A percentile compares a stretch with the other conserved stretches of the same genome.
Evolutionary conservation across 2,329 filamentous ascomycete genomes (phyloP).

Genomic region (Aureobasidium sp.): DNA sequence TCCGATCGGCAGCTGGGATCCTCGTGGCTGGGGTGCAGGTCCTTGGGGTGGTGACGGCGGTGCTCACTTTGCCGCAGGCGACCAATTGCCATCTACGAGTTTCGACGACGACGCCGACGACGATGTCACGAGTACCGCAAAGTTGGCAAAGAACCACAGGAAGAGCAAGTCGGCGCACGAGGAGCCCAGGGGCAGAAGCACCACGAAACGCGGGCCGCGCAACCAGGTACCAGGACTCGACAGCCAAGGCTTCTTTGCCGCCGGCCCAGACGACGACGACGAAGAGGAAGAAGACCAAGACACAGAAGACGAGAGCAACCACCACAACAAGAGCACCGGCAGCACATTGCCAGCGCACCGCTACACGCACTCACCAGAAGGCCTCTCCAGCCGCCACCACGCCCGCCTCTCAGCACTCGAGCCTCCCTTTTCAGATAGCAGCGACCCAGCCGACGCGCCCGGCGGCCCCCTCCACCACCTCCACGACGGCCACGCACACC

Average conservation of each 20-base stretch:
- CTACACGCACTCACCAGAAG: conserved; percentile 22
- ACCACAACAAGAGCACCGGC: neutral
- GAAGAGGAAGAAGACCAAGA: conserved; percentile 10
- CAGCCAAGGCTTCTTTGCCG: conserved; percentile 13
- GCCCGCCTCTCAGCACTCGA: conserved; percentile 10
- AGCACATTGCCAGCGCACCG: conserved; percentile 33
- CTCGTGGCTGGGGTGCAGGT: conserved; percentile 52
- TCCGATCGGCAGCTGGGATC: conserved; percentile 65
- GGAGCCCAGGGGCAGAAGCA: conserved; percentile 52
- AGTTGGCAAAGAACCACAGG: conserved; percentile 24
- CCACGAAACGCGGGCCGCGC: conserved; percentile 9
- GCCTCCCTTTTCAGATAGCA: conserved; percentile 12
- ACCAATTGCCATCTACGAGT: conserved; percentile 28
- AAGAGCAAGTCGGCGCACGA: conserved; percentile 60
- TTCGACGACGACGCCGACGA: conserved; percentile 24
- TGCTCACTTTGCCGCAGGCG: conserved; percentile 23
- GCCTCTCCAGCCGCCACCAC: neutral
- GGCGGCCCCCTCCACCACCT: conserved; percentile 10
- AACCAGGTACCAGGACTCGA: conserved; percentile 13
- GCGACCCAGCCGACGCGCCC: conserved; percentile 14
- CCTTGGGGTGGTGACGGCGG: conserved; percentile 36
- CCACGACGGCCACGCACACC: conserved; percentile 15
- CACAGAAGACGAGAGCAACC: neutral
- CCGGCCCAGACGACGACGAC: neutral
- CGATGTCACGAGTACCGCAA: conserved; percentile 15